These are phyloP conservation scores for Brassica napus DNA, from an alignment of 345 rosid genomes.

Conservation along the genomic window DNA sequence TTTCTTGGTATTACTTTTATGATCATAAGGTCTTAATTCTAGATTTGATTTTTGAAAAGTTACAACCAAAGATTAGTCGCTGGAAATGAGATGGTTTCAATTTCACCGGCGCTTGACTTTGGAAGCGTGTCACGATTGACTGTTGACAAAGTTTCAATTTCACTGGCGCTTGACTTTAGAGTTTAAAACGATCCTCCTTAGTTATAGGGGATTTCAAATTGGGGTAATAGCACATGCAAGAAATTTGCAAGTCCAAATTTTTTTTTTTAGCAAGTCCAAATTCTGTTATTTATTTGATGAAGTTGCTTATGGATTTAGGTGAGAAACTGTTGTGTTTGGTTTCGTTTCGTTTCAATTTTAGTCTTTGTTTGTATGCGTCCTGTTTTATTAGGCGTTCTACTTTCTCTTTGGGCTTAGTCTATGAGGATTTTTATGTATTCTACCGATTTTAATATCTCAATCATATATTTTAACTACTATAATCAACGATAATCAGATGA, in stretches of 20 bases:
- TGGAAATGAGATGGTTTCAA: conserved; percentile 8
- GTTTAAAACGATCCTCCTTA: not conserved
- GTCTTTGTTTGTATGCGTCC: not conserved
- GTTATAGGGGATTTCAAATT: not conserved
- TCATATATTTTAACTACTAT: not conserved
- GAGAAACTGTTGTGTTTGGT: not conserved
- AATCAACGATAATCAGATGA: not conserved
- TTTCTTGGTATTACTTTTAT: not conserved
- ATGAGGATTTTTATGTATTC: not conserved
- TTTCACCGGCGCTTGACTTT: conserved; percentile 18
- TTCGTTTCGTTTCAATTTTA: not conserved
- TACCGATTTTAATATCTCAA: not conserved
- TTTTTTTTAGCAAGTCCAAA: not conserved
- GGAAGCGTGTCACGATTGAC: conserved; percentile 21
- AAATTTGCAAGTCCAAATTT: not conserved
- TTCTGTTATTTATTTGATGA: not conserved
- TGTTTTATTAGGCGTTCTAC: not conserved
- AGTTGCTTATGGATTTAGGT: not conserved
- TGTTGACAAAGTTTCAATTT: conserved; percentile 10
- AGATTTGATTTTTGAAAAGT: conserved; percentile 8
- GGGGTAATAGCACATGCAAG: not conserved
- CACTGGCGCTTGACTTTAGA: conserved; percentile 14
- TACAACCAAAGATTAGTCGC: not conserved
- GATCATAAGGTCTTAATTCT: not conserved
- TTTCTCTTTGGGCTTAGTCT: not conserved